phyloP scores from a whole-genome alignment of 106 monocot species.

The Phalaenopsis aphrodite region DNA sequence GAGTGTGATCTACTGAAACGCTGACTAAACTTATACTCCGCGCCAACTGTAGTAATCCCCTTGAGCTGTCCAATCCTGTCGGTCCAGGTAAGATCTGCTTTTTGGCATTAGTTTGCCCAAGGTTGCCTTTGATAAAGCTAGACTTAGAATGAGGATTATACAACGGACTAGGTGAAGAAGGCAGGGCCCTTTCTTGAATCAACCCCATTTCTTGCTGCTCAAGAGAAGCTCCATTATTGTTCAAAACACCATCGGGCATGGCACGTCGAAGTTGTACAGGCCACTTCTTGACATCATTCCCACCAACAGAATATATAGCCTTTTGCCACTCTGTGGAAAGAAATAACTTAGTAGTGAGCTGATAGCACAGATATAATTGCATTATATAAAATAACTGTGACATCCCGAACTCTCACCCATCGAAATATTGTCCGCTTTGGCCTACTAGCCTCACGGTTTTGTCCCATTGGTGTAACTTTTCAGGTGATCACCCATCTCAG shows the following conservation, averaged over 20 bases:
- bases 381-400: background rate
- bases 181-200: constrained; percentile 70
- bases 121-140: constrained; percentile 62
- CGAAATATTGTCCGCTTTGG: too few relatives aligned
- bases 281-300: constrained; percentile 94
- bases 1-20: constrained; percentile 71
- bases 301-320: constrained; percentile 86
- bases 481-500: too few relatives aligned
- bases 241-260: constrained; percentile 41
- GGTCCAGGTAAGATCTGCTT: constrained; percentile 56
- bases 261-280: constrained; percentile 75
- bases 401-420: too few relatives aligned
- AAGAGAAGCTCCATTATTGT: constrained; percentile 40
- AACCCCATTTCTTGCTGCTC: constrained; percentile 71
- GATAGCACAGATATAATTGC: background rate
- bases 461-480: too few relatives aligned
- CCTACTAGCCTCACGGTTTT: too few relatives aligned
- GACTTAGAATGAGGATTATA: constrained; percentile 76
- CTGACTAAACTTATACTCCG: constrained; percentile 80
- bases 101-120: constrained; percentile 52
- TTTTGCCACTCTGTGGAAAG: constrained; percentile 86
- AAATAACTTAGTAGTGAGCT: constrained; percentile 5
- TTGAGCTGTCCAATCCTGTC: constrained; percentile 36
- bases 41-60: constrained; percentile 67
- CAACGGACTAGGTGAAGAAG: constrained; percentile 64